Percentiles rank a stretch among this genome's conserved stretches.
Evolutionary conservation across 306 rosid genomes (phyloP).

Genomic region (Cucumis sativus): Cucumber_9930_V3 NC_026657.2:19093001-19093500

Average conservation of each 20-base stretch:
- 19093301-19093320: background rate
- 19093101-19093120: background rate
- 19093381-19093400: slow-evolving; percentile 8
- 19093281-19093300: background rate
- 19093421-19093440: slow-evolving; percentile 6
- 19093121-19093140: background rate
- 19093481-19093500: background rate
- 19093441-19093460: slow-evolving; percentile 8
- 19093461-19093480: slow-evolving; percentile 1
- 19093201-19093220: background rate
- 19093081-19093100: background rate
- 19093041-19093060: background rate
- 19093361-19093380: slow-evolving; percentile 1
- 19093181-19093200: background rate
- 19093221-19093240: background rate
- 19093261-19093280: background rate
- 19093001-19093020: background rate
- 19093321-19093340: background rate
- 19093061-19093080: background rate
- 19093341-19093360: background rate
- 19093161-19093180: background rate
- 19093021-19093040: background rate
- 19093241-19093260: background rate
- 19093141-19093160: background rate
- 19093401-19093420: background rate